phyloP scores from a whole-genome alignment of 2,329 filamentous ascomycete genomes.

The Alternaria triticimaculans region DNA sequence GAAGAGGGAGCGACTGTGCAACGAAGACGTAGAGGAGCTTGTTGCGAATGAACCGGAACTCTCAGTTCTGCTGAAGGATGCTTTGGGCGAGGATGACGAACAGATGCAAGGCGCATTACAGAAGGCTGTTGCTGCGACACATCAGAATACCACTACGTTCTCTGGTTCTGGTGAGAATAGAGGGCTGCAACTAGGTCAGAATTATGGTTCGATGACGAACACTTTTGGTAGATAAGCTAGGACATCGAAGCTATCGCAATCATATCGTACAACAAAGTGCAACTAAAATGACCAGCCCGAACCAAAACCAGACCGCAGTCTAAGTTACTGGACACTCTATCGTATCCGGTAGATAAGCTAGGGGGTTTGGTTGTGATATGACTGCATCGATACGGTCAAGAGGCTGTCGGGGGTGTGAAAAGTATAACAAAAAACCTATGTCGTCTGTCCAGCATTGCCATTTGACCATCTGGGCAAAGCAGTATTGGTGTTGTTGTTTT shows the following conservation, averaged over 20 bases:
- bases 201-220: background rate
- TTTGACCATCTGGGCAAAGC: background rate
- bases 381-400: too few species aligned
- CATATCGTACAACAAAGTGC: too few species aligned
- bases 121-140: background rate
- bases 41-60: background rate
- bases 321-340: too few species aligned
- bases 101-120: background rate
- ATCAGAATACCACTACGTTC: background rate
- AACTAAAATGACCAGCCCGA: too few species aligned
- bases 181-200: background rate
- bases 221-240: background rate
- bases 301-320: too few species aligned
- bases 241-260: too few species aligned
- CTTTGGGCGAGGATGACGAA: background rate
- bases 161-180: background rate
- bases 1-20: background rate
- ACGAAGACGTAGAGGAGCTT: background rate
- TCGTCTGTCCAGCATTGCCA: background rate
- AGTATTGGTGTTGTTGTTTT: background rate
- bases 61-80: background rate
- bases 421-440: too few species aligned
- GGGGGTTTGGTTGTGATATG: too few species aligned
- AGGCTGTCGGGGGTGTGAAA: too few species aligned
- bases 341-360: too few species aligned